Evolutionary conservation across 2,329 filamentous ascomycete species (phyloP).

Genomic region (Penicillium sp.): DNA sequence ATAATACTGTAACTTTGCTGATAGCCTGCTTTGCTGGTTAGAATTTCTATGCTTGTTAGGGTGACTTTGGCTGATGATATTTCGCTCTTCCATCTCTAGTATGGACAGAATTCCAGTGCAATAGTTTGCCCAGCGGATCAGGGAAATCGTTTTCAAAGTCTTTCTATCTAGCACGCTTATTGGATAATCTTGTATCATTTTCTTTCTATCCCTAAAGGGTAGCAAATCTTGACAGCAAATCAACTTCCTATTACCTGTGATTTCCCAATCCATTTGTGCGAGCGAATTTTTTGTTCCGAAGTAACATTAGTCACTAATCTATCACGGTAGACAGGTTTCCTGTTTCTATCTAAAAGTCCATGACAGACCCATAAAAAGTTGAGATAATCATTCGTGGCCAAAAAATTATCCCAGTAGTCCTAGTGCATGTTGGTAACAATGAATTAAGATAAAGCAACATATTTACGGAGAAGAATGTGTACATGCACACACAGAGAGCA

Average conservation of each 20-base stretch:
- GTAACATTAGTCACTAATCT: background rate
- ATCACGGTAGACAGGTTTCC: background rate
- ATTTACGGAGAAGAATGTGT: too few relatives aligned
- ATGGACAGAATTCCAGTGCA: background rate
- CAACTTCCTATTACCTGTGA: background rate
- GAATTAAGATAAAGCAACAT: too few relatives aligned
- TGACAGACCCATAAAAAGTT: background rate
- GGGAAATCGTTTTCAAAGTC: too few relatives aligned
- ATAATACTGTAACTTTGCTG: background rate
- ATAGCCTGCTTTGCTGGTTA: background rate
- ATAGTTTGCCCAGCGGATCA: background rate
- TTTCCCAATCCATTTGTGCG: background rate
- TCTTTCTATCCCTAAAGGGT: background rate
- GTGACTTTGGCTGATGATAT: background rate
- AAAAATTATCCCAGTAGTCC: background rate
- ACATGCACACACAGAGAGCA: too few relatives aligned
- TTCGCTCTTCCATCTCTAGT: background rate
- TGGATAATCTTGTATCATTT: background rate
- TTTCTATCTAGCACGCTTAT: background rate
- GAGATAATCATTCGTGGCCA: background rate
- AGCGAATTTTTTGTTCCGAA: background rate
- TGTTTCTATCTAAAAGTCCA: background rate
- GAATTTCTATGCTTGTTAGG: background rate
- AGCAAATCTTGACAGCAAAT: background rate
- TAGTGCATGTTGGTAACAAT: too few relatives aligned